These are phyloP conservation scores for Pythium vanterpoolii DNA, from an alignment of 352 stramenopile genomes.

Conservation along the genomic window DNA sequence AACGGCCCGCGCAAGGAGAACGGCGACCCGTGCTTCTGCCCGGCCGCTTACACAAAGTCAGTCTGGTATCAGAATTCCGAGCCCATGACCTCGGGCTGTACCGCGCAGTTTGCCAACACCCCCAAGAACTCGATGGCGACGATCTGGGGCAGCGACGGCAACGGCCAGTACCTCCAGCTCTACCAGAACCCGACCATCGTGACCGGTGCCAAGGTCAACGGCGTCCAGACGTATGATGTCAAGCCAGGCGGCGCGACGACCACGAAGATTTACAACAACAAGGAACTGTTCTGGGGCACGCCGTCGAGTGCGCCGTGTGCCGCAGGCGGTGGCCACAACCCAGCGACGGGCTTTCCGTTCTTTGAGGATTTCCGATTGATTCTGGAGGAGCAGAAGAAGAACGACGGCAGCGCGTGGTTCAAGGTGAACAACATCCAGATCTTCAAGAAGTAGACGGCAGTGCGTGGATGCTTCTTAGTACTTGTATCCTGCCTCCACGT, in stretches of 20 bases:
- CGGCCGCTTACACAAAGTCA: constrained; percentile 39
- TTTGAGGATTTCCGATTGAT: constrained; percentile 75
- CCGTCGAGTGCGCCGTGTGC: constrained; percentile 39
- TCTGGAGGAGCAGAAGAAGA: constrained; percentile 76
- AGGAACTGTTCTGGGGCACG: constrained; percentile 63
- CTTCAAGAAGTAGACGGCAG: constrained; percentile 43
- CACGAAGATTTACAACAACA: constrained; percentile 80
- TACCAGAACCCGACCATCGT: constrained; percentile 69
- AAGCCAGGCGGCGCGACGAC: constrained; percentile 38
- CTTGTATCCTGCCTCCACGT: not conserved
- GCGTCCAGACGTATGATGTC: constrained; percentile 62
- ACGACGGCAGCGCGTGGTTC: constrained; percentile 59
- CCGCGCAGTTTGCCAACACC: constrained; percentile 62
- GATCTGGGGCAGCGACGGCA: constrained; percentile 57
- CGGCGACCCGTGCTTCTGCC: constrained; percentile 56
- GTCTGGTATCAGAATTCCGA: constrained; percentile 52
- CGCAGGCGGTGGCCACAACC: constrained; percentile 46
- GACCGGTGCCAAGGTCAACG: constrained; percentile 50
- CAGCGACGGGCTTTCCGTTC: constrained; percentile 67
- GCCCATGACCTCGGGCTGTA: constrained; percentile 64
- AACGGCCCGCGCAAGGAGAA: constrained; percentile 45
- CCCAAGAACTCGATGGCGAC: constrained; percentile 61
- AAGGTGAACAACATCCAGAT: constrained; percentile 74
- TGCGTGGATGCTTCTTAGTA: not conserved
- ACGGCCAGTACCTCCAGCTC: constrained; percentile 64